Conservation (phyloP, 2,329 filamentous ascomycete genomes). For the Xylaria sp. region DNA sequence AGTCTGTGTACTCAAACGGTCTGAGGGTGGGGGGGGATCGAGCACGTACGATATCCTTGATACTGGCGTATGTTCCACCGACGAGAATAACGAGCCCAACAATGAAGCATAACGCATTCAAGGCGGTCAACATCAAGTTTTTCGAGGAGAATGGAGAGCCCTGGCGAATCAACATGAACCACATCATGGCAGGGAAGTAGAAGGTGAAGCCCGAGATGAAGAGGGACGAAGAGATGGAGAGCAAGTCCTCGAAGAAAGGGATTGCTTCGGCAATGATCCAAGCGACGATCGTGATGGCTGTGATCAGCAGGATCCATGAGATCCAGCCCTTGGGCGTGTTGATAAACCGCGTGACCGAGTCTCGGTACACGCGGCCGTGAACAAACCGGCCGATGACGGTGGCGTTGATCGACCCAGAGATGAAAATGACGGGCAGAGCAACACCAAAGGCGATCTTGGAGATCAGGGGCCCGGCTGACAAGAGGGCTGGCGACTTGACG, state of each 20-base stretch:
- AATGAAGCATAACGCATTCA: constrained; percentile 38
- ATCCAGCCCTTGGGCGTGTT: constrained; percentile 43
- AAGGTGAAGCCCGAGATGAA: constrained; percentile 56
- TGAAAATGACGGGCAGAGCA: constrained; percentile 67
- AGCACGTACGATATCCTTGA: constrained; percentile 43
- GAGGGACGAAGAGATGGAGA: constrained; percentile 59
- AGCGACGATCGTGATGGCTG: constrained; percentile 64
- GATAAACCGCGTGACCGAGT: constrained; percentile 42
- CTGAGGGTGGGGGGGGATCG: neutral
- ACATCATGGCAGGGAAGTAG: constrained; percentile 45
- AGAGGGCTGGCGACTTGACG: constrained; percentile 65
- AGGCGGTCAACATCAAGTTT: constrained; percentile 34
- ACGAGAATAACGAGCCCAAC: constrained; percentile 41
- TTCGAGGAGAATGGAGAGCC: constrained; percentile 38
- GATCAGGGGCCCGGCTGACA: constrained; percentile 58
- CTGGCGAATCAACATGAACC: constrained; percentile 43
- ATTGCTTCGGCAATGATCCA: constrained; percentile 76
- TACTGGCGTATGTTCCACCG: constrained; percentile 42
- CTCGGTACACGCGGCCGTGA: constrained; percentile 42
- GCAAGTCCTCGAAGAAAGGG: constrained; percentile 72
- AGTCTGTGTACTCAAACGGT: neutral
- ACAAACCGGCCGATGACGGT: constrained; percentile 55
- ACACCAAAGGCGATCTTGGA: constrained; percentile 67
- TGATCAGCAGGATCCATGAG: constrained; percentile 64
- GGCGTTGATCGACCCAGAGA: constrained; percentile 68